Evolutionary conservation across 2,329 filamentous ascomycete species (phyloP), one percentile per base, ranked within the genome.

Genomic region (Monilinia polystroma): DNA sequence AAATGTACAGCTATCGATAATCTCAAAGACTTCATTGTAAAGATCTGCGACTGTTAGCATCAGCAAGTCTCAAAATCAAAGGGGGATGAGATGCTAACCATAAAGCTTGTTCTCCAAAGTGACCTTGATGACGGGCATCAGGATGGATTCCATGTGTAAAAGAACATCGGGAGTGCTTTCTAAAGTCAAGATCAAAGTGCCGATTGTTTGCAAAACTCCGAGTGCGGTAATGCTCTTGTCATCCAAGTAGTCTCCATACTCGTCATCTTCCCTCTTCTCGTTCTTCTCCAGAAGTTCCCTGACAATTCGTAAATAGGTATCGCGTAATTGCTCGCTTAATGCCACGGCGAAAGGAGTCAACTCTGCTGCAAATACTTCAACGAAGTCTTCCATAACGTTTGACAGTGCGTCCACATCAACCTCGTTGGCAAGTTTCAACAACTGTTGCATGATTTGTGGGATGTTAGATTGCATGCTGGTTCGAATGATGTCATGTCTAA

Each of bases 311-410:
- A 99, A 84, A 75, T 99, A 99, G 0, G 95, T 99, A 75, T 99
- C 95, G 54, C 94, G 89, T 58, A 99, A 83, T 79, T 99, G 95
- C 80, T 98, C 93, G 75, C 93, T 97, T 4, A 99, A 83, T 5
- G 95, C 95, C 43, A 99, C 94, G 14, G 95, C 95, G 75, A 99
- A 99, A 3, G 95, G 95, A 7, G 95, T 98, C 57, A 99, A 85
- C 77, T 99, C 95, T 3, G 92, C 86, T n/a, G 95, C 94, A 76
- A 99, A 99, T 2, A 98, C 93, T 78, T 99, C 95, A 56, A 99
- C 95, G 76, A 99, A 99, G 76, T 99, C 95, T 79, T 99, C 95
- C 95, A 99, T 99, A 51, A 99, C 95, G 75, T 98, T 98, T 29
- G 95, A 94, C 52, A 99, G 83, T 6, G 95, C 93, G 78, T 99